Evolutionary conservation across 805 yeast genomes (phyloP).

Genomic region (Scheffersomyces spartinae): DNA sequence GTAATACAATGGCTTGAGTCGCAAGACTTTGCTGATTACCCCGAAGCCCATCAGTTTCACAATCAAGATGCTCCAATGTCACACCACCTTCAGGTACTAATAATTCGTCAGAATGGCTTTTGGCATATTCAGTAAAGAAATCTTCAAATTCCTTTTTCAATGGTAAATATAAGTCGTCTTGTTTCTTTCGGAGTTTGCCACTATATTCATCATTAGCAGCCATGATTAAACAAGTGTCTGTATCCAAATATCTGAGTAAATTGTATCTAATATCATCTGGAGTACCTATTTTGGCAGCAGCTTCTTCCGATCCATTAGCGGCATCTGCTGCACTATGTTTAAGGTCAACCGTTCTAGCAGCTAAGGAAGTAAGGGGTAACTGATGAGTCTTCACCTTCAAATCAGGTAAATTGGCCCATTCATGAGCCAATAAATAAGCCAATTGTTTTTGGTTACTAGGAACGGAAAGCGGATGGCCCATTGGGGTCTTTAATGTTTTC

Average conservation of each 20-base stretch:
- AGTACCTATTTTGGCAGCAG: constrained; percentile 51
- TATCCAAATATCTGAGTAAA: constrained; percentile 76
- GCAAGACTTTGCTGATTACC: constrained; percentile 64
- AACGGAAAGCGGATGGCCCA: constrained; percentile 57
- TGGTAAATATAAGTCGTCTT: constrained; percentile 67
- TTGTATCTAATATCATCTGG: constrained; percentile 44
- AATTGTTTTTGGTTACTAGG: constrained; percentile 49
- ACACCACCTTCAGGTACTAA: constrained; percentile 15
- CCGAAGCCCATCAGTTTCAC: constrained; percentile 68
- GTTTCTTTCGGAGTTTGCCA: constrained; percentile 71
- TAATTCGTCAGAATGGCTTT: constrained; percentile 13
- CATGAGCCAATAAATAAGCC: constrained; percentile 72
- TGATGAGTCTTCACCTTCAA: constrained; percentile 61
- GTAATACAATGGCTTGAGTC: constrained; percentile 48
- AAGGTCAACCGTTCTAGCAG: constrained; percentile 80
- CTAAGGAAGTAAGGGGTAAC: constrained; percentile 79
- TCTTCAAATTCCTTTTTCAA: constrained; percentile 56
- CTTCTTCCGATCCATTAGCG: constrained; percentile 30
- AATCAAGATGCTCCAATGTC: constrained; percentile 53
- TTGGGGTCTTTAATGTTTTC: constrained; percentile 74
- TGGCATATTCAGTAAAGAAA: constrained; percentile 35
- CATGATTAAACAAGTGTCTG: constrained; percentile 84
- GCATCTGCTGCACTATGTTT: constrained; percentile 17
- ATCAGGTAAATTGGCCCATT: constrained; percentile 71
- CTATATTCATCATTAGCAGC: constrained; percentile 75